Conservation (phyloP, 2,329 filamentous ascomycete species). For the Davidsoniella neocaledoniae region DNA sequence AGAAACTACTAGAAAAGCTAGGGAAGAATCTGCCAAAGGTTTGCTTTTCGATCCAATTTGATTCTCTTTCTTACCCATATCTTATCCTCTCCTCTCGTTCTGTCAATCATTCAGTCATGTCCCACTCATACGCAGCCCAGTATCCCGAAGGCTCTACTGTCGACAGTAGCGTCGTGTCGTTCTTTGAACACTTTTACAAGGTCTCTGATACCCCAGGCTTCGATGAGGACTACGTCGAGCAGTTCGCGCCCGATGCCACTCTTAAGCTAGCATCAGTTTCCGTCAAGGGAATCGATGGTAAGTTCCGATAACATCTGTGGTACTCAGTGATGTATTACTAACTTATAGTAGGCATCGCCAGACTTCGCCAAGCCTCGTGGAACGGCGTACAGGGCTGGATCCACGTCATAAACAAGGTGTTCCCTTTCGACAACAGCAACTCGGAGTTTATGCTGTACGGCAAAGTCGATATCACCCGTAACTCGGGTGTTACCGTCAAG, state of each 20-base stretch:
- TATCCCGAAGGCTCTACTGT: constrained; percentile 14
- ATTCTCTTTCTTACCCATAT: not conserved
- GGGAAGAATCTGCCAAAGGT: too few relatives aligned
- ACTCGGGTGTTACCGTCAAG: constrained; percentile 14
- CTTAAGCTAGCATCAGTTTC: constrained; percentile 19
- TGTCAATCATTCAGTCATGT: not conserved
- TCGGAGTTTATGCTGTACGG: constrained; percentile 21
- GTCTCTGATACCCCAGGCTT: constrained; percentile 19
- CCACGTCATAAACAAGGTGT: constrained; percentile 19
- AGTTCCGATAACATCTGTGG: not conserved
- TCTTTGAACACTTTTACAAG: constrained; percentile 19
- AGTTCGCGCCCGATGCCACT: constrained; percentile 18
- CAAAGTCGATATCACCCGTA: constrained; percentile 17
- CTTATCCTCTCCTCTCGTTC: not conserved
- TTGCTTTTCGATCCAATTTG: not conserved
- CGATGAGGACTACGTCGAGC: constrained; percentile 18
- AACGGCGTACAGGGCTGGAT: constrained; percentile 20
- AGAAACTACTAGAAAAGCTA: too few relatives aligned
- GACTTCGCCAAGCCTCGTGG: constrained; percentile 13
- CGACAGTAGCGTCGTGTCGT: constrained; percentile 15
- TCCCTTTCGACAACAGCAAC: constrained; percentile 17
- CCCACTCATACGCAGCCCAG: constrained; percentile 14
- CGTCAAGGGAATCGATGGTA: constrained; percentile 16
- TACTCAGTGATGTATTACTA: not conserved
- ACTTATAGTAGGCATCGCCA: constrained; percentile 17